Conservation (phyloP, 352 stramenopile genomes). For the Globisporangium cystogenes region DNA sequence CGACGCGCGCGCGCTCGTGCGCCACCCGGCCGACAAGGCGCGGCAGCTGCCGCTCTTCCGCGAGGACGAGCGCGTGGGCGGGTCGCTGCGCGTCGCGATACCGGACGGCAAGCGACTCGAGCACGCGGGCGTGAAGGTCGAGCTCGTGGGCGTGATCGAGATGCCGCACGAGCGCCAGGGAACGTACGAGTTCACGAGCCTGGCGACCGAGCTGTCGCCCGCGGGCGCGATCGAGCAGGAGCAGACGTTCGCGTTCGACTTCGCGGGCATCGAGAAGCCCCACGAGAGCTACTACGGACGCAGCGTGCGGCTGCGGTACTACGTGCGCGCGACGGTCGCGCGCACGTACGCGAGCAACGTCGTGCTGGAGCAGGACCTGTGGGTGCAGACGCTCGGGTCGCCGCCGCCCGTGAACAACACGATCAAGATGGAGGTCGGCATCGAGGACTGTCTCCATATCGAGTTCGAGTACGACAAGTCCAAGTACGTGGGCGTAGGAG, state of each 20-base stretch:
- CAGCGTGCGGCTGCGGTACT: constrained; percentile 96
- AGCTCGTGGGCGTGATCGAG: constrained; percentile 94
- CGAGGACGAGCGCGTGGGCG: constrained; percentile 51
- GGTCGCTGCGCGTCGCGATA: constrained; percentile 64
- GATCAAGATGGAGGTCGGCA: constrained; percentile 98
- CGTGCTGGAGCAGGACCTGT: constrained; percentile 92
- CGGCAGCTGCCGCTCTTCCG: constrained; percentile 48
- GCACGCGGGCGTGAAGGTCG: constrained; percentile 94
- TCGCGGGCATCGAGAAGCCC: constrained; percentile 92
- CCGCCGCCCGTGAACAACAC: constrained; percentile 83
- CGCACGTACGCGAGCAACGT: constrained; percentile 90
- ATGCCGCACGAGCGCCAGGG: constrained; percentile 73
- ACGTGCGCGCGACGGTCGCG: constrained; percentile 91
- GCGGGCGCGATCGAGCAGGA: constrained; percentile 57
- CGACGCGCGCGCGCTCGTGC: constrained; percentile 7
- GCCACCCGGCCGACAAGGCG: constrained; percentile 21
- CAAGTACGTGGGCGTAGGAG: constrained; percentile 55
- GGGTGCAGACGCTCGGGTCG: constrained; percentile 73
- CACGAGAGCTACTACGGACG: constrained; percentile 97
- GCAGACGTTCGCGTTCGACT: constrained; percentile 89
- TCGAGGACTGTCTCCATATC: constrained; percentile 99
- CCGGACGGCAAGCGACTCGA: constrained; percentile 91
- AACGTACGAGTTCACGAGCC: constrained; percentile 91
- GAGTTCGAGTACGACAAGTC: constrained; percentile 98
- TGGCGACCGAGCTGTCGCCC: constrained; percentile 87